phyloP scores from a whole-genome alignment of 2,329 filamentous ascomycete genomes.

The Clarireedia monteithiana region DNA sequence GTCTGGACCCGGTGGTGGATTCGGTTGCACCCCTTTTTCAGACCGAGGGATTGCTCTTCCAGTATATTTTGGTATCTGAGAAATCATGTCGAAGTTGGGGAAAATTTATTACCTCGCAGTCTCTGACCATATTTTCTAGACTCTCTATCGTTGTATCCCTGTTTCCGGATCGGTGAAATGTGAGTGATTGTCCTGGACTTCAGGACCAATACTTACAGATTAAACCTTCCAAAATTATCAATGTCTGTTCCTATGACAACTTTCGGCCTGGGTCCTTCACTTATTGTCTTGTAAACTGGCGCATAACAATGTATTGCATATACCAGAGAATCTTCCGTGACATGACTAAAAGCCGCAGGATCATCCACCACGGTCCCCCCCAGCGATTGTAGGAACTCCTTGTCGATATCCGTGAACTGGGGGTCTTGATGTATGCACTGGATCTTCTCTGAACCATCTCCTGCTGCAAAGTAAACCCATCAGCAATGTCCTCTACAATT shows the following conservation, averaged over 20 bases:
- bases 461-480: not conserved
- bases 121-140: conserved; percentile 22
- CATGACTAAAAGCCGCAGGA: conserved; percentile 23
- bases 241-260: conserved; percentile 27
- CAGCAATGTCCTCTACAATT: not conserved
- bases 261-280: conserved; percentile 18
- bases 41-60: conserved; percentile 11
- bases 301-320: conserved; percentile 31
- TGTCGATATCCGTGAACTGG: conserved; percentile 26
- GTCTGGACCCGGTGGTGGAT: not conserved
- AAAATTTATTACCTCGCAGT: conserved; percentile 22
- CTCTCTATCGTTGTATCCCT: conserved; percentile 8
- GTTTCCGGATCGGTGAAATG: conserved; percentile 9
- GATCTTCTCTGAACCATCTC: not conserved
- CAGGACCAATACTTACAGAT: conserved; percentile 13
- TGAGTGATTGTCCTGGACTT: not conserved
- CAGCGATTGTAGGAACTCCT: conserved; percentile 22
- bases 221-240: conserved; percentile 22
- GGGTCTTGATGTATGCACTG: conserved; percentile 26
- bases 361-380: conserved; percentile 23
- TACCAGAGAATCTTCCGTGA: conserved; percentile 23
- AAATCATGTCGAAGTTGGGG: conserved; percentile 28
- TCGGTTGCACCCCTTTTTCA: not conserved
- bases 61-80: conserved; percentile 28
- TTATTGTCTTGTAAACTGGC: conserved; percentile 23